Conservation (phyloP, 2,329 filamentous ascomycete species). For the Bipolaris victoriae region DNA sequence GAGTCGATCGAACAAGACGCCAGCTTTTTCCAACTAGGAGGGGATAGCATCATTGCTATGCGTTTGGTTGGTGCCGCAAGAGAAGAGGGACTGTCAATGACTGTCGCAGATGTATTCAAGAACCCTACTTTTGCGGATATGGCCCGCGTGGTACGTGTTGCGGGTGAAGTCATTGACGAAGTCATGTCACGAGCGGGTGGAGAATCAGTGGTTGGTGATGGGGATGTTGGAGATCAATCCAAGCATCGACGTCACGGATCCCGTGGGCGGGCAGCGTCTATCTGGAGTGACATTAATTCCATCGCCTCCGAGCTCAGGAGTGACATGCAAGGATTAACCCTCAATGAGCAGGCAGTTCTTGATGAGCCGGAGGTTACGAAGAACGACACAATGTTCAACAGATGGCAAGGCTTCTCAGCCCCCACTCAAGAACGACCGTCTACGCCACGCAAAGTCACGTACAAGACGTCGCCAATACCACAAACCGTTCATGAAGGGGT, state of each 20-base stretch:
- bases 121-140: slow-evolving; percentile 45
- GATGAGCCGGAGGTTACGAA: slow-evolving; percentile 16
- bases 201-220: slow-evolving; percentile 15
- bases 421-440: slow-evolving; percentile 11
- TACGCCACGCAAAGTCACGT: slow-evolving; percentile 20
- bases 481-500: slow-evolving; percentile 38
- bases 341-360: slow-evolving; percentile 11
- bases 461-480: slow-evolving; percentile 25
- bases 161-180: slow-evolving; percentile 44
- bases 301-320: slow-evolving; percentile 37
- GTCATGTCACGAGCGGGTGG: slow-evolving; percentile 43
- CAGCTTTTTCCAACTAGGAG: slow-evolving; percentile 44
- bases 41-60: slow-evolving; percentile 46
- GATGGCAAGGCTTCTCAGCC: slow-evolving; percentile 33
- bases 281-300: slow-evolving; percentile 41
- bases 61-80: slow-evolving; percentile 42
- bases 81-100: slow-evolving; percentile 43
- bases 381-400: slow-evolving; percentile 32
- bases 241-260: slow-evolving; percentile 16
- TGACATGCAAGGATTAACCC: slow-evolving; percentile 15
- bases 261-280: slow-evolving; percentile 27
- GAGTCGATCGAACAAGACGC: slow-evolving; percentile 42
- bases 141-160: slow-evolving; percentile 42
- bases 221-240: not conserved
- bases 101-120: slow-evolving; percentile 45